Conservation (phyloP, 176 grass and related monocot genomes). For the Metroxylon sagu region DNA sequence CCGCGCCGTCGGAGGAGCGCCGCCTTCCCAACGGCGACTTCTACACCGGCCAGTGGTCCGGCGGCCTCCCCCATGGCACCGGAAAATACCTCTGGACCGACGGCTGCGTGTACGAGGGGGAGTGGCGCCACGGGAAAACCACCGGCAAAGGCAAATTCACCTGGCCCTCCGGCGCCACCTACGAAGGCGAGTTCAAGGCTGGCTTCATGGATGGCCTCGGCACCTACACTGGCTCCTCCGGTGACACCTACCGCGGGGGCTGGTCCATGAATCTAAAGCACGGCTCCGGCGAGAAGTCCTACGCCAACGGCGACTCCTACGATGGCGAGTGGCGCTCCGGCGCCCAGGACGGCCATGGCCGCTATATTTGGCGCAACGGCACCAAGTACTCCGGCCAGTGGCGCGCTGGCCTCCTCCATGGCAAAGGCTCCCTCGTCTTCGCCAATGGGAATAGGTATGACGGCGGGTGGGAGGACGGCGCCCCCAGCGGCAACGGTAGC, state of each 20-base stretch:
- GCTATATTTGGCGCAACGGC: conserved; percentile 11
- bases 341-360: conserved; percentile 18
- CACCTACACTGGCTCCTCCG: conserved; percentile 6
- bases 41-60: conserved; percentile 13
- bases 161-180: conserved; percentile 14
- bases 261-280: conserved; percentile 23
- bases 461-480: conserved; percentile 81
- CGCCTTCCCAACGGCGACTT: conserved; percentile 7
- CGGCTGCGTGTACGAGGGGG: conserved; percentile 19
- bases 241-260: conserved; percentile 6
- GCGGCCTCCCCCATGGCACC: conserved; percentile 6
- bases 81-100: conserved; percentile 15
- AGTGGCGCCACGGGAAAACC: conserved; percentile 13
- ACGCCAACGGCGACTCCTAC: conserved; percentile 16
- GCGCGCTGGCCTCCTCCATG: conserved; percentile 8
- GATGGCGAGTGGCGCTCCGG: conserved; percentile 20
- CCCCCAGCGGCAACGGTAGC: conserved; percentile 58
- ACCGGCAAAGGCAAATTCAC: conserved; percentile 12
- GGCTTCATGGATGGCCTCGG: conserved; percentile 19
- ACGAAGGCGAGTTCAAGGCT: conserved; percentile 19
- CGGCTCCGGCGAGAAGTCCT: conserved; percentile 11
- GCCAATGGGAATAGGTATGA: conserved; percentile 40
- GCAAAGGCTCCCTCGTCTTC: neutral
- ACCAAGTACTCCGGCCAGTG: conserved; percentile 10
- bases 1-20: conserved; percentile 1